Conservation (phyloP, 106 monocot species). For the Platanthera guangdongensis region DNA sequence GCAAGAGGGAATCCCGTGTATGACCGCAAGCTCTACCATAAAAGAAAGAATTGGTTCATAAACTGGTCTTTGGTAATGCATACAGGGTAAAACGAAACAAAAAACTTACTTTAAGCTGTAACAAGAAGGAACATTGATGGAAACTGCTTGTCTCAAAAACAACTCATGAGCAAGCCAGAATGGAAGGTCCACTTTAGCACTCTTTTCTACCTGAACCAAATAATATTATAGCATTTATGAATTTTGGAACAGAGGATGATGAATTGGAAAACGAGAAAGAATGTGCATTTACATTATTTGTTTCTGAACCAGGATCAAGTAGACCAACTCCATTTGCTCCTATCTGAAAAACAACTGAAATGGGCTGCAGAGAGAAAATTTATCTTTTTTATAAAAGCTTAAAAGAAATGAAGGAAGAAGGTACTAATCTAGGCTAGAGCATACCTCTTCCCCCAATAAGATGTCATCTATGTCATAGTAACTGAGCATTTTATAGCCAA, state of each 20-base stretch:
- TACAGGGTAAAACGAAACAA: neutral
- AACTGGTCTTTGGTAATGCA: neutral
- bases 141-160: constrained; percentile 59
- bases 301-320: constrained; percentile 82
- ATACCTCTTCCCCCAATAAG: constrained; percentile 76
- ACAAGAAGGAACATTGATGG: constrained; percentile 61
- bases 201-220: constrained; percentile 55
- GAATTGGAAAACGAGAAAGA: constrained; percentile 2
- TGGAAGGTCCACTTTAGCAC: constrained; percentile 85
- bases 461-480: constrained; percentile 81
- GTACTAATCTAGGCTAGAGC: neutral
- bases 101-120: constrained; percentile 59
- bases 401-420: neutral
- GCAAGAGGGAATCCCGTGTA: too few species aligned
- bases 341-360: constrained; percentile 62
- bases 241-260: neutral
- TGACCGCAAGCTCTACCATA: neutral
- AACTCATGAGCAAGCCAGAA: constrained; percentile 88
- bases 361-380: constrained; percentile 31
- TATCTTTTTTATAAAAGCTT: neutral
- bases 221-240: neutral
- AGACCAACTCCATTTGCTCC: constrained; percentile 74
- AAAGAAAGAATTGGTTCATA: neutral
- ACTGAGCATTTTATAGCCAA: constrained; percentile 32
- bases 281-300: constrained; percentile 45